Conservation (phyloP, 2,329 filamentous ascomycete genomes). For the Fusarium decemcellulare region DNA sequence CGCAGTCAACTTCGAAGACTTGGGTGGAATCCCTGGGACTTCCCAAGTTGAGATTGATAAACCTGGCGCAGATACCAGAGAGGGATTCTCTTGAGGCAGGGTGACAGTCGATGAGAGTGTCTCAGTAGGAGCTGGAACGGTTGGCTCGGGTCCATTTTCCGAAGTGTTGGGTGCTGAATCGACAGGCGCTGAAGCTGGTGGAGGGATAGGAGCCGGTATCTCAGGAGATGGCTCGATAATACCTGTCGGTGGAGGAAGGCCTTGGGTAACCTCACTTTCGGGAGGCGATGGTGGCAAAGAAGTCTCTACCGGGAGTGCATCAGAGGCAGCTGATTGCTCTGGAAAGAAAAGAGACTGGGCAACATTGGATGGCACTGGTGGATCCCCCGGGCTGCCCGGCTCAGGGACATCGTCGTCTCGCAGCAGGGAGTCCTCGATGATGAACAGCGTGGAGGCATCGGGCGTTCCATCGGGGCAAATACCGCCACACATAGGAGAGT, state of each 20-base stretch:
- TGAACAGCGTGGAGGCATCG: conserved; percentile 52
- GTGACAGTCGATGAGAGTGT: conserved; percentile 12
- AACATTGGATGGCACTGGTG: conserved; percentile 2
- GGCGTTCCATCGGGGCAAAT: conserved; percentile 46
- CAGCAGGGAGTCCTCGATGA: conserved; percentile 33
- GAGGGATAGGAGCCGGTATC: neutral
- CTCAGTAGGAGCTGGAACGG: neutral
- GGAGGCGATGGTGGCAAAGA: conserved; percentile 4
- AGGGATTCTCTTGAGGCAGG: conserved; percentile 1
- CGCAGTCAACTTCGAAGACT: neutral
- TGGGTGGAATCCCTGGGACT: conserved; percentile 1
- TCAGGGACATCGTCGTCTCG: conserved; percentile 20
- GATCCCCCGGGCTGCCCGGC: conserved; percentile 13
- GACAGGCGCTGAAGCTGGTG: neutral
- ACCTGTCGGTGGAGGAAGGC: neutral
- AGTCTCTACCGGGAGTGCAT: conserved; percentile 8
- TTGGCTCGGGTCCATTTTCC: neutral
- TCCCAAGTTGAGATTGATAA: conserved; percentile 1
- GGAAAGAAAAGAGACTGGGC: neutral
- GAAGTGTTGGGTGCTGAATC: neutral
- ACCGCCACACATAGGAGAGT: conserved; percentile 53
- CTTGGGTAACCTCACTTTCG: neutral
- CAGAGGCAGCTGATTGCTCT: conserved; percentile 21
- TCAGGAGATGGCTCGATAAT: neutral
- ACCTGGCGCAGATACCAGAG: neutral